Evolutionary conservation across 2,329 filamentous ascomycete species (phyloP).

Genomic region (Cryphonectria parasitica): DNA sequence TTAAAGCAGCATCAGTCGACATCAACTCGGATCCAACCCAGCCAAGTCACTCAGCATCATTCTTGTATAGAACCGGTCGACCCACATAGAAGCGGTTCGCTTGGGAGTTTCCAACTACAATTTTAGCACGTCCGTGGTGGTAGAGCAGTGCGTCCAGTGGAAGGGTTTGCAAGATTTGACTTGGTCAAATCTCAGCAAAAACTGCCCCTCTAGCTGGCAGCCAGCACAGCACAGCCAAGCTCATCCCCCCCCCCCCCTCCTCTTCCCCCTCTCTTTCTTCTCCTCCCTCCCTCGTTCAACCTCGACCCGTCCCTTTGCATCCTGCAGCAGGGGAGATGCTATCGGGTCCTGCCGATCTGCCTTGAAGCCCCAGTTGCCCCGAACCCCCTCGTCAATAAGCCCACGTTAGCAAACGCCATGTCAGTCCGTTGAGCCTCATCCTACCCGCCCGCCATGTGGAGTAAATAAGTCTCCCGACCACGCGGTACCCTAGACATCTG

Average conservation of each 20-base stretch:
- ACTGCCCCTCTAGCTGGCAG: not conserved
- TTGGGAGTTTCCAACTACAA: not conserved
- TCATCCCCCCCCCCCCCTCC: not conserved
- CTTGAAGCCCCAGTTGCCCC: slow-evolving; percentile 18
- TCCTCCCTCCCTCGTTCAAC: not conserved
- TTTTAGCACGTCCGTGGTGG: not conserved
- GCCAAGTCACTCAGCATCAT: not conserved
- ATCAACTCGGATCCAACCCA: not conserved
- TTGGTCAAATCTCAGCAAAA: not conserved
- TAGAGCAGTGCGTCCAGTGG: not conserved
- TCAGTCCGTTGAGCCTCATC: slow-evolving; percentile 29
- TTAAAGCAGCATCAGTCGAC: not conserved
- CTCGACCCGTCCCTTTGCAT: slow-evolving; percentile 12
- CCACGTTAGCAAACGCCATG: slow-evolving; percentile 16
- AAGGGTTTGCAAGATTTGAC: not conserved
- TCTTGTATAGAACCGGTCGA: not conserved
- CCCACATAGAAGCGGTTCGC: not conserved
- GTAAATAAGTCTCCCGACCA: slow-evolving; percentile 27
- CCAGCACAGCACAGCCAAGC: slow-evolving; percentile 5
- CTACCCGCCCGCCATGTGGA: slow-evolving; percentile 29
- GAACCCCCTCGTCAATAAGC: slow-evolving; percentile 6
- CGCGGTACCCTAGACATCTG: slow-evolving; percentile 29
- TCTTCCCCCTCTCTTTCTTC: not conserved
- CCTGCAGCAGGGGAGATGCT: slow-evolving; percentile 13
- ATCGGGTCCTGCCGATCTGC: slow-evolving; percentile 27